A percentile compares a stretch with the other conserved stretches of the same genome.
Evolutionary conservation across 805 yeast species (phyloP).

Genomic region (Saccharomycopsis sp.): DNA sequence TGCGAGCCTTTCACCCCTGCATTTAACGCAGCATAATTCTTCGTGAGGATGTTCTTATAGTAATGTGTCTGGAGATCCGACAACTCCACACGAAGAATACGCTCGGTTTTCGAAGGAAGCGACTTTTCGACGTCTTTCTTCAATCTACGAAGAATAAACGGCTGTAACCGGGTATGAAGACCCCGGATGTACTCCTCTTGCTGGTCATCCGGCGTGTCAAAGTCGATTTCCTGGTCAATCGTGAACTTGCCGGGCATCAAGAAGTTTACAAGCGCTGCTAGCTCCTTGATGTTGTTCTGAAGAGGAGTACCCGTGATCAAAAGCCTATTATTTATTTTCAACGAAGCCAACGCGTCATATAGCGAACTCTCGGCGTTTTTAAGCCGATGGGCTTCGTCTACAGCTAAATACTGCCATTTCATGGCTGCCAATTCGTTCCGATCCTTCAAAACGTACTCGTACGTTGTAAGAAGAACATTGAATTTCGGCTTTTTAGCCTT

Average conservation of each 20-base stretch:
- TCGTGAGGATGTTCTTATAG: constrained; percentile 87
- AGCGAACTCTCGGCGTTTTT: constrained; percentile 91
- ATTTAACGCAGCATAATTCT: constrained; percentile 85
- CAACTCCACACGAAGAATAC: constrained; percentile 89
- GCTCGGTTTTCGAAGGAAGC: constrained; percentile 90
- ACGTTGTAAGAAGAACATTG: constrained; percentile 88
- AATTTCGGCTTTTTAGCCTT: constrained; percentile 69
- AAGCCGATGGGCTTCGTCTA: constrained; percentile 96
- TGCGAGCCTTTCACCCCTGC: constrained; percentile 75
- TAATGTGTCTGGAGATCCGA: constrained; percentile 94
- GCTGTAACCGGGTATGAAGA: constrained; percentile 78
- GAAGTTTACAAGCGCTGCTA: constrained; percentile 91
- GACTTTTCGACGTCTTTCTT: constrained; percentile 98
- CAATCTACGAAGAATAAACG: constrained; percentile 85
- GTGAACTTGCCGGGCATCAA: constrained; percentile 90
- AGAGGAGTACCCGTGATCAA: constrained; percentile 97
- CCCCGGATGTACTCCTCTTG: constrained; percentile 87
- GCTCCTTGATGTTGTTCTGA: constrained; percentile 90
- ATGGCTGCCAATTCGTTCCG: constrained; percentile 70
- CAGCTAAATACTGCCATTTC: constrained; percentile 93
- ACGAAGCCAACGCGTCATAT: constrained; percentile 78
- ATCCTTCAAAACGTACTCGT: constrained; percentile 93
- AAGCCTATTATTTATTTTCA: constrained; percentile 76
- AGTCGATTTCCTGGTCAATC: constrained; percentile 93
- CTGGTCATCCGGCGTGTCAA: constrained; percentile 77